Percentiles rank a stretch among this genome's conserved stretches.
These are phyloP conservation scores for Piromyces sp. DNA, from an alignment of 192 early-diverging fungal species.

Conservation along the genomic window DNA sequence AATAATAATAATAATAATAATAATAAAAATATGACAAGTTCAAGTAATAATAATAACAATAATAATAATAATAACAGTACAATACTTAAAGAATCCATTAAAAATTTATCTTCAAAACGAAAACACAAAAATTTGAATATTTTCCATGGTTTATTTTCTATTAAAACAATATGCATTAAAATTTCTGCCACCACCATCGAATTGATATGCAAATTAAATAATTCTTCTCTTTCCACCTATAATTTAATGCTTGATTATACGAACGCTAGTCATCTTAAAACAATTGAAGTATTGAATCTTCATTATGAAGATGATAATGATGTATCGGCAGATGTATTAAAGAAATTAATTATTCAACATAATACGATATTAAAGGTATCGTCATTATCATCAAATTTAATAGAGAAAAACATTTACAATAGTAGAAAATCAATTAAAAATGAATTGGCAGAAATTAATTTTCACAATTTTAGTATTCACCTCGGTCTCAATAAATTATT, in stretches of 20 bases:
- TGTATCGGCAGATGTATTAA: background rate
- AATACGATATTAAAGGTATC: background rate
- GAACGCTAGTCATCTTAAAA: background rate
- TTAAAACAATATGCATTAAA: background rate
- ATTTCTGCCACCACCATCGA: background rate
- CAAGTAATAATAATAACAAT: no score
- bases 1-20: background rate
- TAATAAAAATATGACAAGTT: no score
- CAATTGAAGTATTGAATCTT: background rate
- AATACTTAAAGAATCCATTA: background rate
- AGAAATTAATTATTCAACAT: background rate
- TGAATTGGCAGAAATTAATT: background rate
- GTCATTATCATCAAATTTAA: background rate
- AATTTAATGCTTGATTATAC: background rate
- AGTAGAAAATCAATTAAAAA: background rate
- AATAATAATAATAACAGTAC: no score
- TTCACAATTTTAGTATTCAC: background rate
- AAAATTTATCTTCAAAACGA: background rate
- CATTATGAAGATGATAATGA: background rate
- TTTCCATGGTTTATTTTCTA: background rate
- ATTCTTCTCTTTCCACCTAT: background rate
- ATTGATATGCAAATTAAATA: background rate
- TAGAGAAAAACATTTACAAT: background rate
- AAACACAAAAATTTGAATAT: background rate
- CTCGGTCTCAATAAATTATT: background rate